phyloP scores from a whole-genome alignment of 495 filamentous ascomycete species.

The Xylaria bambusicola region DNA sequence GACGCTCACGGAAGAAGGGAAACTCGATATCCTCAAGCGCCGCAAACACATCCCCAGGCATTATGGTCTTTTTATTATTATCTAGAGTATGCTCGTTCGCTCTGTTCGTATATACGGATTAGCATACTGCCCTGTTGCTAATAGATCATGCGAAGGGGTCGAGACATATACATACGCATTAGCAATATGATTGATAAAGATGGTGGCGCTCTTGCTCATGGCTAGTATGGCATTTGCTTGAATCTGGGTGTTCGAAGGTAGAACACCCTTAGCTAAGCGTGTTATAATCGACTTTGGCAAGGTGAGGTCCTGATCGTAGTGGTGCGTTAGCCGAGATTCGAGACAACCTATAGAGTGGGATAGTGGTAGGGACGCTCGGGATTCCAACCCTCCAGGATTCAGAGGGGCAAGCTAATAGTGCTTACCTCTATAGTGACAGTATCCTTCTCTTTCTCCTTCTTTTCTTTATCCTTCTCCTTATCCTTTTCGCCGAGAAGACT shows the following conservation, averaged over 20 bases:
- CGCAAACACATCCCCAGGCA: constrained; percentile 77
- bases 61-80: constrained; percentile 80
- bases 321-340: background rate
- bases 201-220: constrained; percentile 88
- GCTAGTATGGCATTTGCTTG: constrained; percentile 91
- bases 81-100: constrained; percentile 72
- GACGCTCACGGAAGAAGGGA: constrained; percentile 66
- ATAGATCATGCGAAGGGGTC: background rate
- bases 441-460: constrained; percentile 23
- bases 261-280: constrained; percentile 90
- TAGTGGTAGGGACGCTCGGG: too few species aligned
- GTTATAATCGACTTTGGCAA: constrained; percentile 94
- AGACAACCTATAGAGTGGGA: background rate
- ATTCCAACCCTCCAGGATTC: too few species aligned
- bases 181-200: constrained; percentile 90
- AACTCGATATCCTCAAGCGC: constrained; percentile 85
- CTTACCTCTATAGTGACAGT: constrained; percentile 46
- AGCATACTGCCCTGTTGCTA: background rate
- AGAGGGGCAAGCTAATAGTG: background rate
- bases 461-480: constrained; percentile 25
- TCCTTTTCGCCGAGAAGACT: constrained; percentile 28
- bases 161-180: constrained; percentile 62
- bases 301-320: constrained; percentile 70
- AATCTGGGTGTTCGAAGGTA: constrained; percentile 93
- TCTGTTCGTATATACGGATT: constrained; percentile 42